These are phyloP conservation scores for Calophaca sinica DNA, from an alignment of 306 rosid genomes.

Conservation along the genomic window DNA sequence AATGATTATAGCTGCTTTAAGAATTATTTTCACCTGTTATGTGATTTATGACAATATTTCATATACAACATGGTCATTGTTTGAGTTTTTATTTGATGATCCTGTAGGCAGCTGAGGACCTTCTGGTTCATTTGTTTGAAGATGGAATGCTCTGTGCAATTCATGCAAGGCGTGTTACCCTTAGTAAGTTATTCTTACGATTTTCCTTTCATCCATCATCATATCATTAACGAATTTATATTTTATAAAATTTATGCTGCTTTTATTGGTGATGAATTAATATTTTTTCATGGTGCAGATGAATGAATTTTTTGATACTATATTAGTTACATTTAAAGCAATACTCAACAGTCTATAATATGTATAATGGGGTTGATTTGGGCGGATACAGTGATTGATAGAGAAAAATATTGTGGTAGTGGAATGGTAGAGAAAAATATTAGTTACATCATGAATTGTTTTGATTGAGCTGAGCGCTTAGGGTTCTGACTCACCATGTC, in stretches of 20 bases:
- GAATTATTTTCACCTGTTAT: slow-evolving; percentile 2
- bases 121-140: slow-evolving; percentile 71
- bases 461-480: too few relatives aligned
- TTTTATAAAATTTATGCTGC: slow-evolving; percentile 31
- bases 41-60: slow-evolving; percentile 20
- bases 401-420: too few relatives aligned
- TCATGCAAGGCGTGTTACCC: slow-evolving; percentile 86
- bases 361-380: not conserved
- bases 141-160: slow-evolving; percentile 85
- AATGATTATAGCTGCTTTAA: slow-evolving; percentile 21
- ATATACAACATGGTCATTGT: not conserved
- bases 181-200: slow-evolving; percentile 66
- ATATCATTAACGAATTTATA: not conserved
- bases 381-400: too few relatives aligned
- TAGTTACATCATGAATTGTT: too few relatives aligned
- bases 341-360: slow-evolving; percentile 21
- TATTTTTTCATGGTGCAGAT: not conserved
- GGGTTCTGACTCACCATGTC: too few relatives aligned
- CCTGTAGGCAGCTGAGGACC: slow-evolving; percentile 81
- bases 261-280: slow-evolving; percentile 23
- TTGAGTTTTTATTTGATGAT: slow-evolving; percentile 25
- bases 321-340: not conserved
- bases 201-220: slow-evolving; percentile 17
- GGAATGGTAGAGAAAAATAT: too few relatives aligned
- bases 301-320: slow-evolving; percentile 14